Evolutionary conservation across 768 basidiomycete genomes (phyloP), one percentile per base, ranked within the genome.

Genomic region (Myochromella boudieri): DNA sequence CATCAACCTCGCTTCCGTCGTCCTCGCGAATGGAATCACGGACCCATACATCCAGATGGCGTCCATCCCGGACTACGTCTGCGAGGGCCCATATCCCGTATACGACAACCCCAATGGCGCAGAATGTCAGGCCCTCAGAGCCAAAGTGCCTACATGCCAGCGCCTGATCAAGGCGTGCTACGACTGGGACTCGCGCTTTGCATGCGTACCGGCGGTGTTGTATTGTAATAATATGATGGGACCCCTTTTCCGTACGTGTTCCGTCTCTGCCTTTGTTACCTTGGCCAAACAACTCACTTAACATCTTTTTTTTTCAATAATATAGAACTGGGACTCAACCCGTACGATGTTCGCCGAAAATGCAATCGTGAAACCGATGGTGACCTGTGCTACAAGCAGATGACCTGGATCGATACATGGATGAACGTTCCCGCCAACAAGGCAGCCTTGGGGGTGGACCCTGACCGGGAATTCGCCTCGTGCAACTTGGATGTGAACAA

Each of bases 21-120:
- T 97, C 52, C 79, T 97, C 42, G 95, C 86, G 3, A 97, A 94
- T 60, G 95, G 91, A 8, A 70, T 88, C 40, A 93, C 91, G 1
- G 86, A 95, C 56, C 89, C 91, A 6, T 82, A 80, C 58, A 68
- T 81, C 32, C 95, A 98, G 60, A 84, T 91, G 70, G 84, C 77
- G 3, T 75, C 82, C 27, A 70, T 97, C 17, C 85, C 91, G 1
- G 93, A 95, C 53, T 92, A 82, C 56, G 84, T 81, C 11, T 94
- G 91, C 59, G 75, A 86, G 8, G 87, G 88, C 4, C 87, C 87
- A 4, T 95, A 87, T 65, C 82, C 89, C 0, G 77, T 95, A 7
- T 95, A 82, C 48, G 80, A 84, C 50, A 84, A 82, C 44, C 78
- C 83, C 6, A 57, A 82, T 7, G 83, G 84, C 14, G 76, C 84